phyloP scores from a whole-genome alignment of 108 stramenopile genomes.

The Cyclotella kingstonii region DNA sequence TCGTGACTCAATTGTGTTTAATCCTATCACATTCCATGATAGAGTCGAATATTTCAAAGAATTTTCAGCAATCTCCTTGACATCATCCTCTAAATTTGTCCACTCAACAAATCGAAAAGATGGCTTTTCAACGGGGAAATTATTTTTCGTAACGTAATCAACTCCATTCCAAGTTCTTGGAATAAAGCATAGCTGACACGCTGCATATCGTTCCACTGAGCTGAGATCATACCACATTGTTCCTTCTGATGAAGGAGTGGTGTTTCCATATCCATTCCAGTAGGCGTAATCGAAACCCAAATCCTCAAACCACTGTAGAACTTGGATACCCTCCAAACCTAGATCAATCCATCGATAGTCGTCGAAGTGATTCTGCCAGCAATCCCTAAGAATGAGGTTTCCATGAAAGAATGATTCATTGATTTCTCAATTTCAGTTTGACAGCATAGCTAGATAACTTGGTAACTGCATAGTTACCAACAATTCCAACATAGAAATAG shows the following conservation, averaged over 20 bases:
- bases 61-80: conserved; percentile 2
- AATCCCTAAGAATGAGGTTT: no score
- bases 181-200: conserved; percentile 34
- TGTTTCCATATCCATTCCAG: conserved; percentile 20
- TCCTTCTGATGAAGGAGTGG: not conserved
- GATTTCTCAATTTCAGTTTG: no score
- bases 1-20: conserved; percentile 13
- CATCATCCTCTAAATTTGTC: conserved; percentile 11
- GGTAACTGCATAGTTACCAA: not conserved
- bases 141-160: not conserved
- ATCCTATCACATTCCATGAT: conserved; percentile 39
- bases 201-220: conserved; percentile 18
- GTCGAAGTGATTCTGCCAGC: conserved; percentile 36
- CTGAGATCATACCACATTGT: conserved; percentile 25
- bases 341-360: conserved; percentile 31
- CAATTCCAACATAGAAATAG: not conserved
- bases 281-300: conserved; percentile 22
- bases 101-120: conserved; percentile 27
- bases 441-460: no score
- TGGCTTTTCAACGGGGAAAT: conserved; percentile 26
- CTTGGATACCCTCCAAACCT: conserved; percentile 8
- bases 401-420: no score
- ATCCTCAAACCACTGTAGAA: conserved; percentile 16
- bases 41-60: conserved; percentile 20
- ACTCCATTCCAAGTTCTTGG: conserved; percentile 26